phyloP scores from a whole-genome alignment of 345 rosid species.

The Bretschneidera sinensis region DNA sequence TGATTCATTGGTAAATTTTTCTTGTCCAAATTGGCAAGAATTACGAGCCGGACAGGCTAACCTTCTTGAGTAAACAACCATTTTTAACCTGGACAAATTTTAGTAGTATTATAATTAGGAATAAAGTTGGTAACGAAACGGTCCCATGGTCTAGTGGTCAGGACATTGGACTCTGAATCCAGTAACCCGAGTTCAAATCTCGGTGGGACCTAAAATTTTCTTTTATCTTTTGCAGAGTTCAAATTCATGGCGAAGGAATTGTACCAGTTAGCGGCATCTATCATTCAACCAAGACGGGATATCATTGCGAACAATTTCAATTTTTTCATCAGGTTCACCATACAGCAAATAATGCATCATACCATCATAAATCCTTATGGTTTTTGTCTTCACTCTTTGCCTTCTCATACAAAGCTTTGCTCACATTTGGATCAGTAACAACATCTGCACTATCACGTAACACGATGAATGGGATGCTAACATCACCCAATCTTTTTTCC shows the following conservation, averaged over 20 bases:
- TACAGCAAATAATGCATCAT: slow-evolving; percentile 91
- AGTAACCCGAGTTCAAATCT: slow-evolving; percentile 98
- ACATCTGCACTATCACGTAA: slow-evolving; percentile 71
- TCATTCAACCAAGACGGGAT: slow-evolving; percentile 59
- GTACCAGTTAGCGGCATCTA: slow-evolving; percentile 40
- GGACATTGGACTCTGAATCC: slow-evolving; percentile 99
- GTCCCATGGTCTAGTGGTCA: slow-evolving; percentile 66
- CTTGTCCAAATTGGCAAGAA: too few species aligned
- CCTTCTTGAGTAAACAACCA: too few species aligned
- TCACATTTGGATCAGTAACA: slow-evolving; percentile 78
- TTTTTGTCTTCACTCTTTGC: slow-evolving; percentile 62
- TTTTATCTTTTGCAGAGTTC: too few species aligned
- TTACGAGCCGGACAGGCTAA: too few species aligned
- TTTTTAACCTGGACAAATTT: too few species aligned
- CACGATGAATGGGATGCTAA: slow-evolving; percentile 56
- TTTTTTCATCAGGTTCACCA: slow-evolving; percentile 76
- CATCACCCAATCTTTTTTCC: slow-evolving; percentile 40
- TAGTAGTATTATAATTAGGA: too few species aligned
- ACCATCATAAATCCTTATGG: slow-evolving; percentile 59
- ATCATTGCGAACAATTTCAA: slow-evolving; percentile 57
- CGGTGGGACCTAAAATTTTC: slow-evolving; percentile 98
- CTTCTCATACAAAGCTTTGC: slow-evolving; percentile 42
- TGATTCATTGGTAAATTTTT: too few species aligned
- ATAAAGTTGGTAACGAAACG: too few species aligned
- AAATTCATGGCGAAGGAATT: too few species aligned